These are phyloP conservation scores for Setaria italica DNA, from an alignment of 202 grass and related monocot species.

Conservation along the genomic window DNA sequence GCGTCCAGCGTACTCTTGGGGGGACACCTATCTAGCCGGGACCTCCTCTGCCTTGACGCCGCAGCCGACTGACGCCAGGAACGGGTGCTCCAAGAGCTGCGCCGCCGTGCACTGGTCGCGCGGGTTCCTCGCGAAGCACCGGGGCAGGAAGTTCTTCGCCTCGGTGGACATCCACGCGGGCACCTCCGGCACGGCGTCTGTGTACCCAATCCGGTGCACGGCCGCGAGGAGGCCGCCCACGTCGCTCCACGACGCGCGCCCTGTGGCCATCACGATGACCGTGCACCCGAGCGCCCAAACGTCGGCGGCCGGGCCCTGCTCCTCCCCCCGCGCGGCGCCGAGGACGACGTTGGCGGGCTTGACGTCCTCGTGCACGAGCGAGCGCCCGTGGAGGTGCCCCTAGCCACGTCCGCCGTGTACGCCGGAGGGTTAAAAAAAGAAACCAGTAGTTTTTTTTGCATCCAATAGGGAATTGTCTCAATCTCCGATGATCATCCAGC, in stretches of 20 bases:
- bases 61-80: background rate
- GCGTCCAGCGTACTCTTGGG: constrained; percentile 68
- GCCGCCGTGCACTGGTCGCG: background rate
- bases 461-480: no score
- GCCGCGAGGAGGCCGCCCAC: constrained; percentile 50
- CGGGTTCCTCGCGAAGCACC: constrained; percentile 61
- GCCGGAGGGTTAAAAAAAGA: background rate
- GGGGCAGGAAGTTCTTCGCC: constrained; percentile 57
- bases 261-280: no score
- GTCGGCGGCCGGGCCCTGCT: no score
- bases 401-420: constrained; percentile 60
- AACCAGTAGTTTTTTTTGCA: no score
- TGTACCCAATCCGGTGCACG: constrained; percentile 62
- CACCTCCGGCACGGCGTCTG: constrained; percentile 50
- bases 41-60: constrained; percentile 21
- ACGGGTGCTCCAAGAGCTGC: no score
- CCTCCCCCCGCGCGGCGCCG: background rate
- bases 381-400: constrained; percentile 58
- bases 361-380: constrained; percentile 62
- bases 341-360: constrained; percentile 67
- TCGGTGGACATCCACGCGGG: constrained; percentile 61
- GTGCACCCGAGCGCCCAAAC: no score
- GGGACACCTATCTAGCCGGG: constrained; percentile 44
- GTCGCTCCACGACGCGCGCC: no score
- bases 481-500: no score